phyloP scores from a whole-genome alignment of 2,329 filamentous ascomycete genomes.

The Chrysoporthe cubensis region DNA sequence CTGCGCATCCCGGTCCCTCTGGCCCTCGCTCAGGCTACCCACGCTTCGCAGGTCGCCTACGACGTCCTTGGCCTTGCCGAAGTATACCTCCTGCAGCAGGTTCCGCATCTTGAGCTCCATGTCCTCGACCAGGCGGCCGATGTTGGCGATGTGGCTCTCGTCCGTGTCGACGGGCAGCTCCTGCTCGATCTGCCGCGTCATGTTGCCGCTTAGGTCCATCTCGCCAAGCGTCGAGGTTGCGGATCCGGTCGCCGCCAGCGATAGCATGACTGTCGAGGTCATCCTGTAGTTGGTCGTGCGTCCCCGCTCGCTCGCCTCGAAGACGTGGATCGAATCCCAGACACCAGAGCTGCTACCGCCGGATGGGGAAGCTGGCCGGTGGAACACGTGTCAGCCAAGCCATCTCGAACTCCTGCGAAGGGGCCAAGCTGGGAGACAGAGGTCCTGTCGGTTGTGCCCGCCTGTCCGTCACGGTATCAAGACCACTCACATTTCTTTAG shows the following conservation, averaged over 20 bases:
- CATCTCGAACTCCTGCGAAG: background rate
- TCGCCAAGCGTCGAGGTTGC: slow-evolving; percentile 65
- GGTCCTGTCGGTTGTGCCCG: background rate
- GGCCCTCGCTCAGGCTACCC: slow-evolving; percentile 80
- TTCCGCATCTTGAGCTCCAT: slow-evolving; percentile 99
- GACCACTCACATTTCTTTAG: slow-evolving; percentile 81
- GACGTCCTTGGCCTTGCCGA: slow-evolving; percentile 98
- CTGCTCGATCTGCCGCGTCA: slow-evolving; percentile 95
- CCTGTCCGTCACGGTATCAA: background rate
- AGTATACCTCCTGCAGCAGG: slow-evolving; percentile 97
- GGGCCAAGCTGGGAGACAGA: background rate
- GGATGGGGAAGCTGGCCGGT: slow-evolving; percentile 61
- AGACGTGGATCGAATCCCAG: slow-evolving; percentile 99
- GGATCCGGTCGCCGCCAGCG: slow-evolving; percentile 68
- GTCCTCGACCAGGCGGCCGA: slow-evolving; percentile 92
- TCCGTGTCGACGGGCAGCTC: slow-evolving; percentile 90
- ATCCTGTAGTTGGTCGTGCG: slow-evolving; percentile 96
- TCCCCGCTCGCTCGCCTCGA: slow-evolving; percentile 92
- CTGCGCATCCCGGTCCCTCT: slow-evolving; percentile 82
- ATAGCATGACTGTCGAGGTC: slow-evolving; percentile 94
- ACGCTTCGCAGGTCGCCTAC: slow-evolving; percentile 93
- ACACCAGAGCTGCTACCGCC: slow-evolving; percentile 70
- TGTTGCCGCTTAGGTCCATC: slow-evolving; percentile 93
- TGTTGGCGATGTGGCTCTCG: slow-evolving; percentile 92
- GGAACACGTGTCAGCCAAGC: background rate